A percentile compares a stretch with the other conserved stretches of the same genome.
Evolutionary conservation across 2,329 filamentous ascomycete species (phyloP).

Genomic region (Acrodontium crateriforme): DNA sequence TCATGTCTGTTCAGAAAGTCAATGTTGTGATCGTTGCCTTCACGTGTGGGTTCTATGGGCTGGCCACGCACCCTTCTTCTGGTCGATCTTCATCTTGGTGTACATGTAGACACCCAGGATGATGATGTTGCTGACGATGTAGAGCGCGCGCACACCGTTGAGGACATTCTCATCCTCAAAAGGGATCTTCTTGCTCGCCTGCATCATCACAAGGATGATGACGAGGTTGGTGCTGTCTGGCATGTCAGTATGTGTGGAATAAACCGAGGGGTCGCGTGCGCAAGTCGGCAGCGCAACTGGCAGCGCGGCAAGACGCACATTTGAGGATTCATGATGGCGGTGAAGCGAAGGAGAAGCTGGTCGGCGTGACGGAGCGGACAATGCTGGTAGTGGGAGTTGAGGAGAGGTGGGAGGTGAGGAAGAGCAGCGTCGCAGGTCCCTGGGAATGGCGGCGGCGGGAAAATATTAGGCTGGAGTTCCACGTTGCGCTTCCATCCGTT

Average conservation of each 20-base stretch:
- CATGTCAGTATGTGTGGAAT: slow-evolving; percentile 4
- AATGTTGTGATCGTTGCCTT: background rate
- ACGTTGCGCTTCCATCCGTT: too few relatives aligned
- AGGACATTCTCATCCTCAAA: slow-evolving; percentile 76
- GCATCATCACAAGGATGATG: slow-evolving; percentile 97
- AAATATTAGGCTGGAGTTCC: too few relatives aligned
- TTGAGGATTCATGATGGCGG: slow-evolving; percentile 21
- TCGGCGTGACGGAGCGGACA: too few relatives aligned
- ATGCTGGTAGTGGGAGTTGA: too few relatives aligned
- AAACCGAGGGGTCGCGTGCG: background rate
- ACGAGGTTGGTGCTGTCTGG: slow-evolving; percentile 68
- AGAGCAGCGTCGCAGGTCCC: too few relatives aligned
- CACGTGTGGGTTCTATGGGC: too few relatives aligned
- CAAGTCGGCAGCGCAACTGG: too few relatives aligned
- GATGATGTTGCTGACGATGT: slow-evolving; percentile 62
- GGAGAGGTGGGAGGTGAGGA: too few relatives aligned
- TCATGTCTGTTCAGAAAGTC: slow-evolving; percentile 53
- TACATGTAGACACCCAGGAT: slow-evolving; percentile 78
- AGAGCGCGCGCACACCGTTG: slow-evolving; percentile 48
- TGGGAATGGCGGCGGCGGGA: too few relatives aligned
- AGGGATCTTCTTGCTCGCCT: slow-evolving; percentile 87
- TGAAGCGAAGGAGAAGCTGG: background rate
- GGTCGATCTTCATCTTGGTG: slow-evolving; percentile 72
- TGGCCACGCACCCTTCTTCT: slow-evolving; percentile 92
- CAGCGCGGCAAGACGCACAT: slow-evolving; percentile 13